These are phyloP conservation scores for Wickerhamiella brachini DNA, from an alignment of 805 yeast species.

Conservation along the genomic window DNA sequence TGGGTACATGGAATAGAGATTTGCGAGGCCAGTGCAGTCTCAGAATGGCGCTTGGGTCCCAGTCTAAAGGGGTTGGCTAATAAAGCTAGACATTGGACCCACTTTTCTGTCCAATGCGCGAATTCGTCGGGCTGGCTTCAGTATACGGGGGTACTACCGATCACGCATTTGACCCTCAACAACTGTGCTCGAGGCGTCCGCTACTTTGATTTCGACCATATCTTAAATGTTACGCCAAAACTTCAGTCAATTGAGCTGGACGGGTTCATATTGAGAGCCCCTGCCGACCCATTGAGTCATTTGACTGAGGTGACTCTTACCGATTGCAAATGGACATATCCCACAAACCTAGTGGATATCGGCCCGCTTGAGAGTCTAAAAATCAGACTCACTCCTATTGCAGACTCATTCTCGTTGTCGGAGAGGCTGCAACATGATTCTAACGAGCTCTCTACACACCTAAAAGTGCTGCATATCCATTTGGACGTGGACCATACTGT, in stretches of 20 bases:
- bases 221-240: constrained; percentile 4
- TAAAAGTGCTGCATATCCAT: constrained; percentile 3
- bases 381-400: background rate
- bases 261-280: constrained; percentile 9
- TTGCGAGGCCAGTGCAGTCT: background rate
- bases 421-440: constrained; percentile 8
- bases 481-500: constrained; percentile 4
- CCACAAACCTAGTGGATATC: constrained; percentile 3
- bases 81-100: constrained; percentile 1
- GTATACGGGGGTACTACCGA: constrained; percentile 8
- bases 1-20: background rate
- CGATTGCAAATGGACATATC: constrained; percentile 11
- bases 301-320: constrained; percentile 2
- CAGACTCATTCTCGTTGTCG: constrained; percentile 6
- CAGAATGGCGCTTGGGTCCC: constrained; percentile 15
- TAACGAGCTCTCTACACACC: constrained; percentile 3
- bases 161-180: background rate
- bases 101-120: constrained; percentile 2
- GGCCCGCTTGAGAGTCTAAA: constrained; percentile 2
- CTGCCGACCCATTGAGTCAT: constrained; percentile 1
- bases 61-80: constrained; percentile 2
- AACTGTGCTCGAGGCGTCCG: constrained; percentile 1
- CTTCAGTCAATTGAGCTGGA: constrained; percentile 5
- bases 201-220: constrained; percentile 14
- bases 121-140: constrained; percentile 16